Evolutionary conservation across 1,139 yeast species (phyloP), one percentile per base, ranked within the genome.

Genomic region (Hemisphaericaspora lyxosophila): DNA sequence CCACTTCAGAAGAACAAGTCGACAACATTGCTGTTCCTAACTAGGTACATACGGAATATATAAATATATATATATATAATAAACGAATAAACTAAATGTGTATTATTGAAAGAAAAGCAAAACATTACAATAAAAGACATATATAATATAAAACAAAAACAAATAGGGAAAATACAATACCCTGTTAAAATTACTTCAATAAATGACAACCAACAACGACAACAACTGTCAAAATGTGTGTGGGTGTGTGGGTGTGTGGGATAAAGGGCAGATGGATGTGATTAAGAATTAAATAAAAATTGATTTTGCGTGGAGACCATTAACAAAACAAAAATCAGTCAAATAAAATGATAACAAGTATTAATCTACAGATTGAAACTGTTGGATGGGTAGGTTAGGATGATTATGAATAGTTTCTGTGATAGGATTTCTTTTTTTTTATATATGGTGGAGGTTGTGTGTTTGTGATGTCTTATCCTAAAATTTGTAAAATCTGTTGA

Each of bases 401-500:
- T n/a, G n/a, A n/a, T n/a, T n/a, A n/a, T n/a, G n/a, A n/a, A n/a
- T n/a, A n/a, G n/a, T n/a, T n/a, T n/a, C n/a, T n/a, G n/a, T n/a
- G n/a, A n/a, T n/a, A n/a, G n/a, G n/a, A n/a, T n/a, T n/a, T n/a
- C n/a, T n/a, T n/a, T n/a, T n/a, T n/a, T n/a, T n/a, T n/a, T n/a
- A n/a, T n/a, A n/a, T n/a, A n/a, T n/a, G n/a, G 29, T 26, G 4
- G 19, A 15, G 18, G 29, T 5, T 14, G 19, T 26, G 15, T 8
- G 23, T 3, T 6, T 42, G 6, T 14, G 3, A 12, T 4, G 23
- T 5, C 11, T 28, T 15, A 70, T 31, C 77, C 77, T 48, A 72
- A 64, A 33, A 71, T 72, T 55, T 72, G 78, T 54, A 84, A 70
- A 40, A 85, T 84, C 66, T 85, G 94, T 58, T 82, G 88, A n/a